Evolutionary conservation across 2,329 filamentous ascomycete species (phyloP), one percentile per base, ranked within the genome.

Genomic region (Hyphodiscus sp.): DNA sequence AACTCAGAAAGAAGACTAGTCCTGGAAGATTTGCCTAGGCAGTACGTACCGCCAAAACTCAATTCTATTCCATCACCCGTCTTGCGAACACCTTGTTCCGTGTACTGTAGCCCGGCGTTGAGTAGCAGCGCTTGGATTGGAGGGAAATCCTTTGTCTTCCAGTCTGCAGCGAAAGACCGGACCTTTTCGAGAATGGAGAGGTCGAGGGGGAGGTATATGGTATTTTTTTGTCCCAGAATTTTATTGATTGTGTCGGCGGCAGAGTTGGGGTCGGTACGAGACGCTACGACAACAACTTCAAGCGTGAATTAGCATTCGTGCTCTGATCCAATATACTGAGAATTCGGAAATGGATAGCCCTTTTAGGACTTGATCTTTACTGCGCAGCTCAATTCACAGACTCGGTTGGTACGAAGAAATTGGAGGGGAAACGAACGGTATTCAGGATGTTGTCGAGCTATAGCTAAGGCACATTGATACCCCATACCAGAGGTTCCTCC

Each of bases 31-130:
- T 10, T 38, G 11, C 11, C n/a, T n/a, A 4, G 76, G 43, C 79
- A 68, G 56, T 79, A 75, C 52, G 71, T 75, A 57, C 77, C 68
- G 4, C 67, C 75, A 58, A 81, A 81, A 7, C 73, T 75, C 30
- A 62, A 58, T 59, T 80, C 77, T 42, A 78, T 61, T 8, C 73
- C 72, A 19, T 78, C 72, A 0, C 49, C 54, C 0, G 71, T 73
- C 47, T 70, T 68, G 0, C 58, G 26, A 1, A 74, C 48, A 0
- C 56, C 56, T 0, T 60, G 61, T 10, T 38, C 33, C 0, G 73
- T 71, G 47, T 76, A 72, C 56, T 80, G 75, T 0, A 77, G 55
- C 0, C 66, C 76, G 1, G 76, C 76, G 50, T 80, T 79, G 19
- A 77, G 65, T n/a, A 76, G 55, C 6, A 80, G 68, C 4, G 68